These are phyloP conservation scores for Salix brachista DNA, from an alignment of 345 rosid genomes.

Conservation along the genomic window DNA sequence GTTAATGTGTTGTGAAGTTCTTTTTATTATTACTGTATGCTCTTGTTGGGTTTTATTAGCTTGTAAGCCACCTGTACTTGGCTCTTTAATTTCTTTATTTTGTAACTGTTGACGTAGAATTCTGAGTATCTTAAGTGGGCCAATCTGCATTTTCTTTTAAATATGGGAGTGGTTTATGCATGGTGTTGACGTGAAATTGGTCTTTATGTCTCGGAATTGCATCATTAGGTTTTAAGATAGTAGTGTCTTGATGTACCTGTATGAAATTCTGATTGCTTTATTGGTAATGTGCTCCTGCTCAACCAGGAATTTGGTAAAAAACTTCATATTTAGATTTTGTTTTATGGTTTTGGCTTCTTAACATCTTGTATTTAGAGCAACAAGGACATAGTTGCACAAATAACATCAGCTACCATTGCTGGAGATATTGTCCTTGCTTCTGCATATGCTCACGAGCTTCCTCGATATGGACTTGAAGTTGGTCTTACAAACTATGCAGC, in stretches of 20 bases:
- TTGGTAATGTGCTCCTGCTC: background rate
- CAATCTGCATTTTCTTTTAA: background rate
- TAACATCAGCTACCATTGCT: conserved; percentile 49
- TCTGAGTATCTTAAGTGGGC: no score
- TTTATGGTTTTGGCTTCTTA: background rate
- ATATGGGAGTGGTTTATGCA: background rate
- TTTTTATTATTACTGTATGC: no score
- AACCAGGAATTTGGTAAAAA: background rate
- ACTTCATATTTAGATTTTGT: background rate
- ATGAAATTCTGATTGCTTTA: background rate
- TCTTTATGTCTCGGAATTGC: background rate
- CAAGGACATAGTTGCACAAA: conserved; percentile 60
- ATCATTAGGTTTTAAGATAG: background rate
- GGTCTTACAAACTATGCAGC: conserved; percentile 80
- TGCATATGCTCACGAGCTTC: conserved; percentile 65
- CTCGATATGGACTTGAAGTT: conserved; percentile 57
- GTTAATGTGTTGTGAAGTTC: background rate
- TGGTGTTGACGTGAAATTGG: background rate
- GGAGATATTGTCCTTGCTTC: conserved; percentile 68
- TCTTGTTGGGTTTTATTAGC: background rate
- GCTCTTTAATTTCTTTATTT: background rate
- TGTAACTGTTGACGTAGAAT: background rate
- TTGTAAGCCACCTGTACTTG: background rate
- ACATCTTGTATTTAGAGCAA: conserved; percentile 44
- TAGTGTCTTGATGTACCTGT: background rate